A percentile compares a stretch with the other conserved stretches of the same genome.
These are phyloP conservation scores for Lactifluus subvellereus DNA, from an alignment of 768 basidiomycete genomes.

Conservation along the genomic window DNA sequence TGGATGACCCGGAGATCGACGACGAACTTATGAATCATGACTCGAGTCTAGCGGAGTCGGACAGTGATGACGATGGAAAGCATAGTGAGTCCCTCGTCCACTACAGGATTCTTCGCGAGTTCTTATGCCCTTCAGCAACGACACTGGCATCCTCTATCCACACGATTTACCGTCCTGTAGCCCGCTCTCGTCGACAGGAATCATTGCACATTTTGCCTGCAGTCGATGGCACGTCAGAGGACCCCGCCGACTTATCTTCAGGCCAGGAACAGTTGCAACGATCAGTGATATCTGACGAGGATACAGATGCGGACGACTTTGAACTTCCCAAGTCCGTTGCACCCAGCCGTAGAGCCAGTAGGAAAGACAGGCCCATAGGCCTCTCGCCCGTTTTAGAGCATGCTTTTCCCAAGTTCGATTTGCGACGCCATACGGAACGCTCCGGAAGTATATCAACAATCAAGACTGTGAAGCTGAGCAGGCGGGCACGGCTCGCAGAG, in stretches of 20 bases:
- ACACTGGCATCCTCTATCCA: slow-evolving; percentile 78
- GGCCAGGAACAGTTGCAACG: slow-evolving; percentile 7
- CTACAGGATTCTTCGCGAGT: background rate
- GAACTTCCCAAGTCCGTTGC: slow-evolving; percentile 20
- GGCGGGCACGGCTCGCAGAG: slow-evolving; percentile 71
- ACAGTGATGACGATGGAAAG: slow-evolving; percentile 62
- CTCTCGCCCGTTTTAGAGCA: slow-evolving; percentile 16
- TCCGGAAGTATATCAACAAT: slow-evolving; percentile 54
- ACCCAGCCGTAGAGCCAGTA: slow-evolving; percentile 5
- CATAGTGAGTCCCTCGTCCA: slow-evolving; percentile 25
- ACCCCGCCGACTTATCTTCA: background rate
- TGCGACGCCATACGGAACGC: slow-evolving; percentile 16
- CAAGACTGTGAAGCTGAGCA: slow-evolving; percentile 62
- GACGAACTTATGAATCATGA: slow-evolving; percentile 49
- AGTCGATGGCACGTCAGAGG: slow-evolving; percentile 23
- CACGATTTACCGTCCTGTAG: slow-evolving; percentile 77
- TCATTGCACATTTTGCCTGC: slow-evolving; percentile 20
- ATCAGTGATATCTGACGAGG: slow-evolving; percentile 18
- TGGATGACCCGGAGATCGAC: slow-evolving; percentile 60
- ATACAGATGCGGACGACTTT: slow-evolving; percentile 25
- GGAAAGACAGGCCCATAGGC: slow-evolving; percentile 10
- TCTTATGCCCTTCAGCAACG: slow-evolving; percentile 34
- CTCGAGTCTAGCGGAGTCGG: slow-evolving; percentile 41
- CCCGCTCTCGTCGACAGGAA: slow-evolving; percentile 50
- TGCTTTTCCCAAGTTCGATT: slow-evolving; percentile 13